Evolutionary conservation across 805 yeast species (phyloP).

Genomic region (Zygosaccharomyces bailii): DNA sequence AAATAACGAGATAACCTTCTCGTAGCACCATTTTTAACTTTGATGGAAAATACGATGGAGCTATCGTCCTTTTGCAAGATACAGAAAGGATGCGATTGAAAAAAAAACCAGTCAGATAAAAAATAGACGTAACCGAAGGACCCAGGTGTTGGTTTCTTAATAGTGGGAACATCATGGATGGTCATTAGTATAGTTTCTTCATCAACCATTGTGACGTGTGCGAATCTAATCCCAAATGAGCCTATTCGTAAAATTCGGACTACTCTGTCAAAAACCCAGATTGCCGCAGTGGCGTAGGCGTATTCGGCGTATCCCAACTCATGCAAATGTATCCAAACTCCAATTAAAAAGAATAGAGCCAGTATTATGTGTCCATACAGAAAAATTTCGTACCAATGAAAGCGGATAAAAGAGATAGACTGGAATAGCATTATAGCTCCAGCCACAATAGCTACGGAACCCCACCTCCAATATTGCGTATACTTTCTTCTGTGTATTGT

Average conservation of each 20-base stretch:
- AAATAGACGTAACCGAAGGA: constrained; percentile 55
- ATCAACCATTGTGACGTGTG: constrained; percentile 25
- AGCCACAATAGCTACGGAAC: constrained; percentile 10
- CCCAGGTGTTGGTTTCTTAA: constrained; percentile 50
- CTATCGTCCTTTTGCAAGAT: constrained; percentile 36
- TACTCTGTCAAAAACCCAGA: constrained; percentile 59
- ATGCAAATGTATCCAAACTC: constrained; percentile 6
- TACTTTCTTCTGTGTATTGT: constrained; percentile 36
- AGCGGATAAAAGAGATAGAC: constrained; percentile 3
- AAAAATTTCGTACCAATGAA: constrained; percentile 7
- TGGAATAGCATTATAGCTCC: constrained; percentile 8
- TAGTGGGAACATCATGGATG: constrained; percentile 10
- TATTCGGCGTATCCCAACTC: constrained; percentile 4
- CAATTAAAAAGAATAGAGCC: constrained; percentile 8
- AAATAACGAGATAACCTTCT: constrained; percentile 38
- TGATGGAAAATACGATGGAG: constrained; percentile 29
- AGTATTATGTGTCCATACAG: constrained; percentile 7
- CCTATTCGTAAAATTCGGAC: constrained; percentile 47
- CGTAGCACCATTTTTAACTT: constrained; percentile 53
- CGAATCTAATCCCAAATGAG: constrained; percentile 42
- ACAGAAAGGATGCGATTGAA: constrained; percentile 72
- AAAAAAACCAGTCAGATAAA: constrained; percentile 20
- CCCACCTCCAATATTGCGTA: constrained; percentile 11
- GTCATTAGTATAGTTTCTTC: constrained; percentile 40
- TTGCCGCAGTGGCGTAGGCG: constrained; percentile 44